These are phyloP conservation scores for Tolypocladium capitatum DNA, from an alignment of 2,329 filamentous ascomycete genomes.

Conservation along the genomic window DNA sequence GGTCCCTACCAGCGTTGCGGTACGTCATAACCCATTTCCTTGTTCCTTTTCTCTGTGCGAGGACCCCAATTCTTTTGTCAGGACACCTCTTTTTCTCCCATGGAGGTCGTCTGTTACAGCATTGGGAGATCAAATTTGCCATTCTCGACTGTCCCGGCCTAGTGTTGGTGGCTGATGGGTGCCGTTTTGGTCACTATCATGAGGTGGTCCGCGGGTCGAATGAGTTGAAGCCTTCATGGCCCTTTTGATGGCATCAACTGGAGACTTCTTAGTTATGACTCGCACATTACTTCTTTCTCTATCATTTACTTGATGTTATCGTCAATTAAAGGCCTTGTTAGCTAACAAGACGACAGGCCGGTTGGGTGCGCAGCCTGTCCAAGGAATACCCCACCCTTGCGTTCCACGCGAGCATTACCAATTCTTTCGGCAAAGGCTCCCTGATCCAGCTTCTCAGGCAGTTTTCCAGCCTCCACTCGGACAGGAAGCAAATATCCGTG, in stretches of 20 bases:
- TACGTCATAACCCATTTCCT: conserved; percentile 30
- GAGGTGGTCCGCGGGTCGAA: conserved; percentile 71
- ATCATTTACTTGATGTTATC: conserved; percentile 12
- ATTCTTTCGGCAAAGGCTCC: conserved; percentile 92
- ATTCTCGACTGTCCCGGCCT: conserved; percentile 24
- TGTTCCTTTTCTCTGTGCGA: conserved; percentile 10
- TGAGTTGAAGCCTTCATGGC: conserved; percentile 89
- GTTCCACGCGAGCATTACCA: conserved; percentile 88
- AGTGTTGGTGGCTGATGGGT: conserved; percentile 48
- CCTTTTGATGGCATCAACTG: conserved; percentile 44
- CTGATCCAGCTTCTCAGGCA: conserved; percentile 85
- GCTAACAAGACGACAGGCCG: conserved; percentile 47
- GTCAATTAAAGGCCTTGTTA: background rate
- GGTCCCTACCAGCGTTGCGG: conserved; percentile 81
- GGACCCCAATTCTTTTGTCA: conserved; percentile 62
- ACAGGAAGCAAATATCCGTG: conserved; percentile 88
- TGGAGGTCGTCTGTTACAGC: conserved; percentile 97
- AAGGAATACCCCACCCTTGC: conserved; percentile 89
- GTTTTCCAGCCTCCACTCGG: conserved; percentile 78
- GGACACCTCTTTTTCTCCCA: conserved; percentile 62
- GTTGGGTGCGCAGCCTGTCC: conserved; percentile 80
- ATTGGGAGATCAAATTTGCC: conserved; percentile 77
- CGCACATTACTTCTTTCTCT: conserved; percentile 44
- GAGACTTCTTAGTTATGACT: conserved; percentile 98
- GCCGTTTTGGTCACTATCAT: conserved; percentile 82